Percentiles rank a stretch among this genome's conserved stretches.
Evolutionary conservation across 306 rosid species (phyloP).

Genomic region (Corylus americana): DNA sequence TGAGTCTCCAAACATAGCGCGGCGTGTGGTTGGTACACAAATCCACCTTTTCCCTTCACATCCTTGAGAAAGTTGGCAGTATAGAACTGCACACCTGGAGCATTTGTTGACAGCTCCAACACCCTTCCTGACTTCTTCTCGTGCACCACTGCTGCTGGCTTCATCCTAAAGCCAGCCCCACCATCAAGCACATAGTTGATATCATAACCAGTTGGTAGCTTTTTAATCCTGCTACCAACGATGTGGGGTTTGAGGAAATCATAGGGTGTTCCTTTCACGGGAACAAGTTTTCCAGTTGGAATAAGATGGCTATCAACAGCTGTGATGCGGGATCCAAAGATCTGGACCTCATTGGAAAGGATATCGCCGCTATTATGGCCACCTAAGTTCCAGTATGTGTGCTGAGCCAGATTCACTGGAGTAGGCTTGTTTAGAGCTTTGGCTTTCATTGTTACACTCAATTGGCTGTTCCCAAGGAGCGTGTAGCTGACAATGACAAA

Average conservation of each 20-base stretch:
- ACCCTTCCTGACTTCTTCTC: slow-evolving; percentile 69
- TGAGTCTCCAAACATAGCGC: slow-evolving; percentile 76
- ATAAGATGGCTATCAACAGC: slow-evolving; percentile 54
- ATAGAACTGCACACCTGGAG: slow-evolving; percentile 83
- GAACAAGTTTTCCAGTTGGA: slow-evolving; percentile 69
- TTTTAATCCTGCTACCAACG: slow-evolving; percentile 65
- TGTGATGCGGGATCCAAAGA: slow-evolving; percentile 71
- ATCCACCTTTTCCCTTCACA: slow-evolving; percentile 69
- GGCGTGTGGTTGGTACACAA: slow-evolving; percentile 50
- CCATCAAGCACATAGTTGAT: slow-evolving; percentile 70
- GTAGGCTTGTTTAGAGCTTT: slow-evolving; percentile 80
- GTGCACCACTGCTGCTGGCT: slow-evolving; percentile 52
- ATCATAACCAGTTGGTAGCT: slow-evolving; percentile 65
- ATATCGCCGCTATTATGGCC: slow-evolving; percentile 75
- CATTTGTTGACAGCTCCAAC: slow-evolving; percentile 59
- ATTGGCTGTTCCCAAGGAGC: slow-evolving; percentile 39
- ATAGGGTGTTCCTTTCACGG: slow-evolving; percentile 68
- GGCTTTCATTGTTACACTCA: slow-evolving; percentile 61
- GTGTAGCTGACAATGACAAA: slow-evolving; percentile 57
- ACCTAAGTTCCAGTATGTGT: slow-evolving; percentile 84
- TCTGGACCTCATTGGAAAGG: slow-evolving; percentile 54
- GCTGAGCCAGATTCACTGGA: slow-evolving; percentile 82
- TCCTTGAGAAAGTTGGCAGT: slow-evolving; percentile 54
- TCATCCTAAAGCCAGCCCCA: slow-evolving; percentile 23
- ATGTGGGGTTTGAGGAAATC: slow-evolving; percentile 65